These are phyloP conservation scores for Ligustrum vulgare DNA, from an alignment of 257 asterid species.

Conservation along the genomic window DNA sequence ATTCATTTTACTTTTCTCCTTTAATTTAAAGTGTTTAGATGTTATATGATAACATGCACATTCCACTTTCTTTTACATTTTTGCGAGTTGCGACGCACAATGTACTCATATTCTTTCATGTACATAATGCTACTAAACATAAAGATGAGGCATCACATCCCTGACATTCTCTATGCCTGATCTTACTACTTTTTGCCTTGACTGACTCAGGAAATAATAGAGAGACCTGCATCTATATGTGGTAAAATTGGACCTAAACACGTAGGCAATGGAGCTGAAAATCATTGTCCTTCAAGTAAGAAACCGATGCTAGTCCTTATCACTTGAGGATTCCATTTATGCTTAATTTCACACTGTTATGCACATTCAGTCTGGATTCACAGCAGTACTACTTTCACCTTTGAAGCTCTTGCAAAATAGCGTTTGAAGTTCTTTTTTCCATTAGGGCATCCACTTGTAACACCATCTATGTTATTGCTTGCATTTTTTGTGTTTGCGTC, in stretches of 20 bases:
- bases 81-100: neutral
- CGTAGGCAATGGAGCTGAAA: conserved; percentile 35
- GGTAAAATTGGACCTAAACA: conserved; percentile 31
- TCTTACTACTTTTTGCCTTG: conserved; percentile 9
- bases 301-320: conserved; percentile 13
- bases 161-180: neutral
- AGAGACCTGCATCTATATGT: conserved; percentile 28
- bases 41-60: neutral
- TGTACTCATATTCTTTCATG: neutral
- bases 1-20: neutral
- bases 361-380: conserved; percentile 3
- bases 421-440: neutral
- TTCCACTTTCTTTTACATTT: neutral
- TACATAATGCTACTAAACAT: neutral
- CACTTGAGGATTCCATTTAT: conserved; percentile 4
- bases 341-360: conserved; percentile 4
- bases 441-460: conserved; percentile 3
- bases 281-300: conserved; percentile 54
- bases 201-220: conserved; percentile 41
- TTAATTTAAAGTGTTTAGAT: neutral
- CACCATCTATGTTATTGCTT: neutral
- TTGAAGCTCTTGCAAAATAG: neutral
- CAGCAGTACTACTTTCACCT: neutral
- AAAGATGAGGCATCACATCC: neutral
- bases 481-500: conserved; percentile 3